Conservation (phyloP, 495 filamentous ascomycete genomes). For the Penicillium arizonense region DNA sequence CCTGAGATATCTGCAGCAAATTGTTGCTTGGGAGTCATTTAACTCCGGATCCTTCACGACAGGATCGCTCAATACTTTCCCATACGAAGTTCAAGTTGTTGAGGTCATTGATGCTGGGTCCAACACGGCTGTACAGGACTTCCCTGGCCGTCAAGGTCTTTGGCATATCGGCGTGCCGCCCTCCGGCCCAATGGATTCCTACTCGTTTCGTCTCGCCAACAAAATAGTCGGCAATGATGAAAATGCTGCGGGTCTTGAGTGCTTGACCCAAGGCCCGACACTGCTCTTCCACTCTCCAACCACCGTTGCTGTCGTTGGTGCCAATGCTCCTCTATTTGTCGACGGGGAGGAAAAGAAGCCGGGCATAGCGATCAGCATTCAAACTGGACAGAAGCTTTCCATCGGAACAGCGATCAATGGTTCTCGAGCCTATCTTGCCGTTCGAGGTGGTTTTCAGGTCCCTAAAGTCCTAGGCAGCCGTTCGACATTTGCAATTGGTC, state of each 20-base stretch:
- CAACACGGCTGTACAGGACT: conserved; percentile 7
- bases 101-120: conserved; percentile 7
- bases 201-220: conserved; percentile 8
- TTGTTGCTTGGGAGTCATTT: conserved; percentile 4
- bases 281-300: conserved; percentile 3
- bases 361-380: neutral
- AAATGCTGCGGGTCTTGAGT: conserved; percentile 3
- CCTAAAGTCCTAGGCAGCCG: conserved; percentile 7
- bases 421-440: conserved; percentile 3
- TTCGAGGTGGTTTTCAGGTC: conserved; percentile 6
- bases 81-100: neutral
- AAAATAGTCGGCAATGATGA: conserved; percentile 8
- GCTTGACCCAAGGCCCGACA: conserved; percentile 2
- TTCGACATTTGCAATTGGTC: conserved; percentile 3
- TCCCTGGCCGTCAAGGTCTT: conserved; percentile 6
- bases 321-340: conserved; percentile 1
- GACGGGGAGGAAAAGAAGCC: neutral
- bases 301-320: conserved; percentile 3
- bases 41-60: conserved; percentile 4
- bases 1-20: no score
- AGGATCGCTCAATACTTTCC: conserved; percentile 1
- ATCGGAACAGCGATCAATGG: conserved; percentile 4
- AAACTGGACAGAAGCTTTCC: conserved; percentile 2
- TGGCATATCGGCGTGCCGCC: conserved; percentile 10
- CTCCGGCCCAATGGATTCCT: conserved; percentile 8